Base-by-base conservation (phyloP, 768 basidiomycete species). In the Galerina sulciceps region DNA sequence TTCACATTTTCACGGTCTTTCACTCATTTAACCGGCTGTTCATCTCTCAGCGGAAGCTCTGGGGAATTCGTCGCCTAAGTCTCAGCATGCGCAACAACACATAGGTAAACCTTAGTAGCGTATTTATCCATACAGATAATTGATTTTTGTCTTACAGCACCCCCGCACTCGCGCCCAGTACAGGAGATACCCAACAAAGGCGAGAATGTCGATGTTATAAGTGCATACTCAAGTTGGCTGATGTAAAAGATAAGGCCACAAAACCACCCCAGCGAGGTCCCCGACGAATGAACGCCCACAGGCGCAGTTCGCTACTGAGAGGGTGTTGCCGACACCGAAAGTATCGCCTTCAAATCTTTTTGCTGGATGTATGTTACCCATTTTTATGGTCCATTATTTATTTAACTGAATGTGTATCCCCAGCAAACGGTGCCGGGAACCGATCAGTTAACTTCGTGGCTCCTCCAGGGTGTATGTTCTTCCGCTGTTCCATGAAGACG, bases 301-400 rank as follows among this genome's bases (percentile, higher is more conserved):
- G 38, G 41, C 45, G 36, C 18, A 55, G 34, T 41, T 47, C 41
- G 53, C 49, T 49, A 53, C 45, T 10, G 54, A 59, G 43, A 38
- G 53, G 31, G 20, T 42, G 46, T 36, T 45, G 49, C 42, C 43
- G 22, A 51, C 44, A 42, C 35, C 42, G 22, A 53, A 31, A 31
- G 45, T 57, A 49, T 48, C 35, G 17, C 46, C 55, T 40, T 45
- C 38, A 49, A 34, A 51, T 40, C 38, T 23, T 61, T 53, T 44
- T 48, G 40, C 56, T 53, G 56, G 56, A 61, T 61, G 60, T 58
- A 50, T 58, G 60, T 53, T 57, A 47, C 18, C 38, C 51, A 26
- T 54, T 46, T 53, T 53, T 42, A 57, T 42, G 23, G 45, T 54
- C 56, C 45, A 15, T 61, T 54, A 58, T 23, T 57, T 54, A 43